Base-by-base conservation (phyloP, 1,139 yeast species). In the Saccharomycopsis crataegensis region DNA sequence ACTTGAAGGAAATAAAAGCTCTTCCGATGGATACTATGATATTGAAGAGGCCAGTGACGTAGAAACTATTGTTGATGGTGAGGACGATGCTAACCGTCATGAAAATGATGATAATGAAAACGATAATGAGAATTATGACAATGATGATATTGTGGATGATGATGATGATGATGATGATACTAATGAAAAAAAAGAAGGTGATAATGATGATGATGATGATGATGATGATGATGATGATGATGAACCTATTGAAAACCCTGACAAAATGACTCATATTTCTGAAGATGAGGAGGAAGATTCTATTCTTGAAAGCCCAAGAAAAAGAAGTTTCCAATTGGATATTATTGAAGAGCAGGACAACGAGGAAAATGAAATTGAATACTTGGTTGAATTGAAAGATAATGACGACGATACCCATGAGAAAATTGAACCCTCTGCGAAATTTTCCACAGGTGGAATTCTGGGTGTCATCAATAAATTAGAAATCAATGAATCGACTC, bases 141-240 rank as follows among this genome's bases (percentile, higher is more conserved):
- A 37, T 37, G 41, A 37, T n/a, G 41, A 37, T n/a, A 14, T 14
- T 37, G 40, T 8, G 14, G 40, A 7, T 12, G 54, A 41, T 11
- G n/a, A 11, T 6, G 46, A 51, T 16, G 34, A 36, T 41, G 51
- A 51, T 37, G 53, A 44, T n/a, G 53, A 50, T 9, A 45, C 53
- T n/a, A 44, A 47, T 6, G 50, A 16, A 6, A 40, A 46, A 8
- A 16, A 8, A 9, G 44, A 16, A 41, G n/a, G 12, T 6, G 46
- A 51, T 16, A 22, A 36, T 41, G 51, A 12, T 6, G 50, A 12
- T 40, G 36, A 9, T 8, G 37, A 48, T 1, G 49, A 48, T 9
- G 50, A 22, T 22, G 28, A 11, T 17, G 33, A 38, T 6, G 32
- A 5, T 22, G 49, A 12, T 22, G 28, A 22, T 22, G 28, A 22